Evolutionary conservation across 768 basidiomycete genomes (phyloP), one percentile per base, ranked within the genome.

Genomic region (Tylopilus plumbeoviolaceoides): DNA sequence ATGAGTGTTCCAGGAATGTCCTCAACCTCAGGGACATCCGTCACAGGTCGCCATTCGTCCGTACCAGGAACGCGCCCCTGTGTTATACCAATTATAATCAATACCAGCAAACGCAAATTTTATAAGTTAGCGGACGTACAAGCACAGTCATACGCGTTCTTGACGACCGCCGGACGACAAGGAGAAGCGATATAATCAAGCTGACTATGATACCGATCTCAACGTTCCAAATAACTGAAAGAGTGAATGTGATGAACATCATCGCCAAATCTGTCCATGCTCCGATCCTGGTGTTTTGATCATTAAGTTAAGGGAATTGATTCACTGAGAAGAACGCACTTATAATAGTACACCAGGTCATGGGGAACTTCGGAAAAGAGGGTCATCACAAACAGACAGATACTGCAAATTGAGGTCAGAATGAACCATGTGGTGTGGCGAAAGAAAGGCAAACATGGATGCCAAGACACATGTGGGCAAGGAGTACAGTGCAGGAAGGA

Each of bases 161-260:
- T 4, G 95, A 93, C 1, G 93, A 93, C 33, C 91, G 85, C 58
- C 87, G 85, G 5, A 98, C 90, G 44, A 97, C 91, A 30, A 98
- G 77, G 1, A 98, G 73, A 38, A 98, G 78, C 30, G 93, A 93
- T 52, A 94, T 82, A 39, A 93, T 83, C 57, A 98, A 74, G 57
- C 90, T 90, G 59, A 90, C 84, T n/a, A 89, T 82, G 40, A 98
- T 84, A 14, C 95, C 95, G 50, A 91, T 84, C 75, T 98, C 94
- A 51, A 98, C 84, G 58, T 87, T 85, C 84, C 91, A 94, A 21
- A 97, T 69, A 50, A 97, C 83, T 2, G 92, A 93, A 49, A 91
- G 80, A 56, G 85, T 61, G 70, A 98, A 97, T 0, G 97, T 98
- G 47, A 94, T 78, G 20, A 75, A 72, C 88, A 98, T 93, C 63